Evolutionary conservation across 257 asterid genomes (phyloP), one percentile per base, ranked within the genome.

Genomic region (Lycium barbarum): DNA sequence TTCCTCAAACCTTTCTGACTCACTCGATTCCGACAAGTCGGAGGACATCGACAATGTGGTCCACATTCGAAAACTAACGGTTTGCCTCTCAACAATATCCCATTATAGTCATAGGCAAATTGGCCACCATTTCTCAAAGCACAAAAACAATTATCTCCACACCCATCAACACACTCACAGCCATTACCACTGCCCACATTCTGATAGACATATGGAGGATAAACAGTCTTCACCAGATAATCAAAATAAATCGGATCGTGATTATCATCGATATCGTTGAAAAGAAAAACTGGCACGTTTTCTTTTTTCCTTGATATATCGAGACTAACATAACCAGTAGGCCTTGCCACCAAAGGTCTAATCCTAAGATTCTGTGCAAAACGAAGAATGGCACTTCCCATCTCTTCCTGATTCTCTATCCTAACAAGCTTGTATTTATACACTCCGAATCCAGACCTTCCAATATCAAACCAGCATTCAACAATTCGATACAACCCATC

Each of bases 1-100:
- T 93, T 86, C 87, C 81, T 92, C 54, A 93, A 87, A 40, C 99
- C 99, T 79, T 90, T 94, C 79, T 96, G 99, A 26, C 93, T 67
- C 85, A 96, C 98, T 35, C 99, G 93, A 63, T 96, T 96, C 59
- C 91, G 88, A 57, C 98, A 96, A 84, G 88, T 85, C 14, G 93
- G 89, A 17, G 97, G 92, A 87, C 99, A 96, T 4, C 62, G 88
- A 84, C 99, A 96, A 70, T 88, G 91, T 0, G 96, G 97, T 55
- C 98, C 97, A 87, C 99, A 96, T 83, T 96, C 99, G 38, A 94
- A 92, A 9, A 94, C 85, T 88, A 96, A 79, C 0, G 98, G 98
- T 33, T 96, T 96, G 3, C 99, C 99, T 91, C 90, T 93, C 85
- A 90, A 86, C 55, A 96, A 85, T 90, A 90, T 88, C 70, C 99